These are phyloP conservation scores for Aspergillus taichungensis DNA, from an alignment of 495 filamentous ascomycete species.

Conservation along the genomic window DNA sequence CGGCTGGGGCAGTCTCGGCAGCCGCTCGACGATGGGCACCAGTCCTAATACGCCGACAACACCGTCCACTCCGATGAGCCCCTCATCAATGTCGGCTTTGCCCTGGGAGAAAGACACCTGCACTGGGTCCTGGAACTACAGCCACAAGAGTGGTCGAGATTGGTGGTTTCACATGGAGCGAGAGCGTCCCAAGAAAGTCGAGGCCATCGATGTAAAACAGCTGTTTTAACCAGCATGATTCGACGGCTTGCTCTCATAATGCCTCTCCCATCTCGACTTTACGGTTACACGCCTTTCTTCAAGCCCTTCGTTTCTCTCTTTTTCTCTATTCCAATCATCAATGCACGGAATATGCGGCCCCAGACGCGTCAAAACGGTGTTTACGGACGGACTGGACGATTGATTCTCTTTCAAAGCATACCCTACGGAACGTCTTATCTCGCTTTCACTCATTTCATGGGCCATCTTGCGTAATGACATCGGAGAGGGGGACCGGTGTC, in stretches of 20 bases:
- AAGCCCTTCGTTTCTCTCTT: background rate
- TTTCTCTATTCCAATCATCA: background rate
- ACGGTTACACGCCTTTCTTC: background rate
- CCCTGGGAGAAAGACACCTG: slow-evolving; percentile 40
- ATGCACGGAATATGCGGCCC: background rate
- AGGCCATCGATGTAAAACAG: slow-evolving; percentile 29
- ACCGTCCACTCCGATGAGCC: slow-evolving; percentile 28
- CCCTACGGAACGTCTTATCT: too few relatives aligned
- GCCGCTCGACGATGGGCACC: slow-evolving; percentile 22
- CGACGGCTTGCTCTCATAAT: too few relatives aligned
- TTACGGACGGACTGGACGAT: slow-evolving; percentile 6
- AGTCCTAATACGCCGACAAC: slow-evolving; percentile 29
- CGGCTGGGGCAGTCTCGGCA: slow-evolving; percentile 31
- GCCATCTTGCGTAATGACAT: too few relatives aligned
- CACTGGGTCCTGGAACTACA: slow-evolving; percentile 39
- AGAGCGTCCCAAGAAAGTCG: slow-evolving; percentile 33
- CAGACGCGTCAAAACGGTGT: slow-evolving; percentile 7
- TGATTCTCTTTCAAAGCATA: too few relatives aligned
- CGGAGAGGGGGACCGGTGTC: too few relatives aligned
- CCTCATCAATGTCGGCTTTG: slow-evolving; percentile 16
- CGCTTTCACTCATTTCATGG: too few relatives aligned
- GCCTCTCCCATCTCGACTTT: background rate
- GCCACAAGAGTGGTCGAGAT: slow-evolving; percentile 33
- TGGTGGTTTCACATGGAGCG: slow-evolving; percentile 46
- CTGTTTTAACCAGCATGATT: slow-evolving; percentile 24